These are phyloP conservation scores for Pythium pectinolyticum DNA, from an alignment of 352 stramenopile genomes.

Conservation along the genomic window DNA sequence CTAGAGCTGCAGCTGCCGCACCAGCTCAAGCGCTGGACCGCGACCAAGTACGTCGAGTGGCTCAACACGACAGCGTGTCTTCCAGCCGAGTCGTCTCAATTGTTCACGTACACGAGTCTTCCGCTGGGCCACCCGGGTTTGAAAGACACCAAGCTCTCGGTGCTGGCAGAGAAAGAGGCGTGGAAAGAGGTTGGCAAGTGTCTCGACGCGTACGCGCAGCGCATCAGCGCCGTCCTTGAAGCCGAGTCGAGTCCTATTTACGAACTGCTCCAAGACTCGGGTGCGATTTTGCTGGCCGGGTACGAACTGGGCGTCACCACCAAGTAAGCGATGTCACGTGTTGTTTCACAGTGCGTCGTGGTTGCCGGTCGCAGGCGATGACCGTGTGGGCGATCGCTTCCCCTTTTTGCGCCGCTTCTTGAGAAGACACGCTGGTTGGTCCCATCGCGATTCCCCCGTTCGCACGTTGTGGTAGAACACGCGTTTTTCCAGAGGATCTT, in stretches of 20 bases:
- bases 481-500: slow-evolving; percentile 39
- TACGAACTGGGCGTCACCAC: slow-evolving; percentile 54
- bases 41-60: slow-evolving; percentile 81
- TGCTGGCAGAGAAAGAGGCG: slow-evolving; percentile 66
- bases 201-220: slow-evolving; percentile 79
- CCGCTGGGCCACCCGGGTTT: slow-evolving; percentile 68
- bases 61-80: slow-evolving; percentile 54
- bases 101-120: slow-evolving; percentile 33
- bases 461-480: slow-evolving; percentile 75
- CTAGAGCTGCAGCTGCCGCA: slow-evolving; percentile 74
- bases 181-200: slow-evolving; percentile 82
- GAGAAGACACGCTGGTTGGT: slow-evolving; percentile 43
- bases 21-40: slow-evolving; percentile 70
- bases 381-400: slow-evolving; percentile 8
- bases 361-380: not conserved
- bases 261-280: slow-evolving; percentile 72
- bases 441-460: slow-evolving; percentile 65
- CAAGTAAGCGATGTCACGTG: slow-evolving; percentile 26
- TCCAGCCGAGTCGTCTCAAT: not conserved
- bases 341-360: slow-evolving; percentile 1
- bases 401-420: slow-evolving; percentile 28
- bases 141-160: slow-evolving; percentile 48
- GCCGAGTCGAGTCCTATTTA: slow-evolving; percentile 62
- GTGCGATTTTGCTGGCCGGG: slow-evolving; percentile 73
- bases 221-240: slow-evolving; percentile 52